Evolutionary conservation across 371 early-diverging fungal species (phyloP), one percentile per base, ranked within the genome.

Genomic region (Mucor saturninus): DNA sequence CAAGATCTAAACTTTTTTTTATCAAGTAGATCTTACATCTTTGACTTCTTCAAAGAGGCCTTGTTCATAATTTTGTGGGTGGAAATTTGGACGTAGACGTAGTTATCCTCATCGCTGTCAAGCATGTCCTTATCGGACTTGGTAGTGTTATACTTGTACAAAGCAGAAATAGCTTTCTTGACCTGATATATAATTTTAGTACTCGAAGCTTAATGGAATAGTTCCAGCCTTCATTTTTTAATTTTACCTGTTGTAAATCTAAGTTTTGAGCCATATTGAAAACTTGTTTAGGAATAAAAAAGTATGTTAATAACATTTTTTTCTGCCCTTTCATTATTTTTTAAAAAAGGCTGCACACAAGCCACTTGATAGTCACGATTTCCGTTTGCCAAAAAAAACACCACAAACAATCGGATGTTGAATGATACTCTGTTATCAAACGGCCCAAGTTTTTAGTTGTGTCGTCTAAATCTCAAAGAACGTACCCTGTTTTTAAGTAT

Each of bases 11-110:
- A 6, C 2, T 3, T 54, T 37, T 39, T 30, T 13, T 43, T 35
- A 31, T 35, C 31, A 8, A 40, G 35, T 21, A n/a, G 11, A 54
- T 2, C 57, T 64, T 58, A 64, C 64, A 58, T 45, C 29, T 53
- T 57, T 13, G 43, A 64, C 38, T 42, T 56, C 42, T 64, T 69
- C 26, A 43, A 40, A 11, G 29, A 37, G 43, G 56, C 52, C 38
- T 58, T 69, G 53, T 64, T 64, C 48, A 56, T 61, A 5, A 69
- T 61, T 42, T 64, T 64, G 14, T 69, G 64, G 14, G 69, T 69
- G 21, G 30, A 31, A n/a, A 69, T 53, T 39, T 61, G 51, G 42
- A 69, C 30, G 21, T 39, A 54, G 31, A 69, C 54, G 5, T 38
- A 38, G 13, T 14, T 57, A 10, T 64, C 68, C 3, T 50, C 40